Evolutionary conservation across 768 basidiomycete species (phyloP), one percentile per base, ranked within the genome.

Genomic region (Hydnomerulius pinastri): DNA sequence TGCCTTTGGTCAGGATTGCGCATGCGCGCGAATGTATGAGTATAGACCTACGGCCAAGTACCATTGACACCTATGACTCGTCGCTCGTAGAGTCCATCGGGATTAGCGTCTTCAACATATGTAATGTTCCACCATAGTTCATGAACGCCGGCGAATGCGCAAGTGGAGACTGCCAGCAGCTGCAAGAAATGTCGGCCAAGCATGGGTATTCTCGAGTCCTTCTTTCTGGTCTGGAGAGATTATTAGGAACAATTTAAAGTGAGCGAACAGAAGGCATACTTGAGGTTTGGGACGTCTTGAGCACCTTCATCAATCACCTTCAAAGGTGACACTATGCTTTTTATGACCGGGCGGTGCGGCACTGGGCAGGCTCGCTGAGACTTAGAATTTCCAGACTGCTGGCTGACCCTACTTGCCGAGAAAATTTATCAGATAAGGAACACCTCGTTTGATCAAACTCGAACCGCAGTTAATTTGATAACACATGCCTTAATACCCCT

Each of bases 51-150:
- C 87, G 95, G 95, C 96, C 95, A 98, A 5, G 90, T 87, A 17
- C 84, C 82, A 63, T 98, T 98, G 43, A 97, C 83, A 46, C 94
- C 94, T 43, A 97, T 82, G 43, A 83, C 92, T 8, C 84, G 75
- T 41, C 95, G 84, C 11, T 82, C 73, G 44, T 72, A 80, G 44
- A 93, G 80, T 5, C 89, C 91, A 63, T 96, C 93, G 2, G 96
- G 96, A 69, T 86, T 91, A 39, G 80, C 87, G 52, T 83, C 69
- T 23, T 84, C 68, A 46, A 91, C 85, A 53, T 91, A 95, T 42
- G 92, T 87, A 68, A 98, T 78, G 66, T 97, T 87, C 93, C 93
- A 95, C 90, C 90, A 92, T 12, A 82, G 49, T 59, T 92, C 90
- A 2, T 83, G 77, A 13, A 88, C 74, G 23, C 78, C 86, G n/a